Conservation (phyloP, 169 alveolate genomes). For the Perkinsus marinus region DNA sequence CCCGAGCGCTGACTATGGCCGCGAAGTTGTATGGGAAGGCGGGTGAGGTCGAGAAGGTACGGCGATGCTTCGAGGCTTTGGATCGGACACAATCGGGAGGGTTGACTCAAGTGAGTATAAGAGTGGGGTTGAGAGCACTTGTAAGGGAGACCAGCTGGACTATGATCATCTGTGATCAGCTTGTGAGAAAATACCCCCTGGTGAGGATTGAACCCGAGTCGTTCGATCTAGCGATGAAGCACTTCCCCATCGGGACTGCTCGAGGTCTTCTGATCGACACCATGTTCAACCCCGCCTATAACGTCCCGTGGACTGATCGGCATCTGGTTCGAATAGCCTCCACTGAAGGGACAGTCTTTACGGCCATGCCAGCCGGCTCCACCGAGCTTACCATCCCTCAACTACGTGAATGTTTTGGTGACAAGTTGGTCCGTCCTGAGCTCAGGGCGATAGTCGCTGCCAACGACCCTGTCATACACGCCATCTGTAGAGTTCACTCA, state of each 20-base stretch:
- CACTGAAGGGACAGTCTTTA: neutral
- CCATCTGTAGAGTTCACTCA: neutral
- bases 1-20: neutral
- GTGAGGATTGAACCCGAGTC: neutral
- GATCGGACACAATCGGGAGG: neutral
- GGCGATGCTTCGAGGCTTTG: neutral
- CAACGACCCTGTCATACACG: neutral
- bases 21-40: neutral
- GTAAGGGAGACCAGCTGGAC: neutral
- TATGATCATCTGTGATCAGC: neutral
- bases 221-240: neutral
- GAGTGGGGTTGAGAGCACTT: neutral
- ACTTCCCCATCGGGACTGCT: neutral
- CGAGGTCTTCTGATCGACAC: neutral
- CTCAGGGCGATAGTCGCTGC: neutral
- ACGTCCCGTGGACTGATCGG: neutral
- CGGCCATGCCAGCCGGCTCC: neutral
- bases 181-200: neutral
- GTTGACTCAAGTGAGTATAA: neutral
- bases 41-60: neutral
- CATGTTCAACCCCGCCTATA: neutral
- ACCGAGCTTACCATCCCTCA: neutral
- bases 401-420: neutral
- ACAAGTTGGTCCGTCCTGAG: neutral
- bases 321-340: neutral